Base-by-base conservation (phyloP, 2,329 filamentous ascomycete genomes). In the Fusarium buharicum region DNA sequence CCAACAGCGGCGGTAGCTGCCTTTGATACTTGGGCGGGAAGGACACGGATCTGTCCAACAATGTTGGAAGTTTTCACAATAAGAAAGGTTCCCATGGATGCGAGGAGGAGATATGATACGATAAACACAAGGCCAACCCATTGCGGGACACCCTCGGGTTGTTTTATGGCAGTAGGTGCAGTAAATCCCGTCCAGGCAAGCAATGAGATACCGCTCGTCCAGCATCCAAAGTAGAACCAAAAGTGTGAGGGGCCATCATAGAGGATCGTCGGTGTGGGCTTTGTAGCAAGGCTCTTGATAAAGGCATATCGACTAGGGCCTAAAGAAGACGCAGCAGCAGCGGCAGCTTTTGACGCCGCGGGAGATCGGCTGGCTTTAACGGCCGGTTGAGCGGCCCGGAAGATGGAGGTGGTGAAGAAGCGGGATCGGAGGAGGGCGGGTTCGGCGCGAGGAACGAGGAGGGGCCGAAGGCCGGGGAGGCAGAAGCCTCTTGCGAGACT, bases 241-340 rank as follows among this genome's bases (percentile, higher is more conserved):
- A 83, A 83, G 68, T 90, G 87, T 1, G 86, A 86, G 13, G 86
- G 86, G 2, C 84, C 83, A 68, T 88, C 80, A 77, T 90, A 92
- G 38, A 92, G 79, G 4, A 84, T 74, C 8, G 88, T 86, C 6
- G 84, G 80, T 2, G 79, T 76, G n/a, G 80, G 70, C 61, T 85
- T 84, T 55, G 78, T 77, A 13, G 85, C 83, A 33, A 91, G 80
- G 56, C 80, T 82, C 59, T 82, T 81, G 68, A 81, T 80, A 75
- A 82, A 86, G 50, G 76, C 79, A 67, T 77, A 80, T 70, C 67
- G 66, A 51, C 66, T 74, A 34, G 66, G 69, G 9, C 68, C 62
- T 52, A 57, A 58, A 54, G 62, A 55, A 38, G 67, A 28, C 38
- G 57, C 27, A 41, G 55, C 41, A 56, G 49, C 37, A 46, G 36